Conservation (phyloP, 768 basidiomycete genomes). For the Fomitopsis serialis region DNA sequence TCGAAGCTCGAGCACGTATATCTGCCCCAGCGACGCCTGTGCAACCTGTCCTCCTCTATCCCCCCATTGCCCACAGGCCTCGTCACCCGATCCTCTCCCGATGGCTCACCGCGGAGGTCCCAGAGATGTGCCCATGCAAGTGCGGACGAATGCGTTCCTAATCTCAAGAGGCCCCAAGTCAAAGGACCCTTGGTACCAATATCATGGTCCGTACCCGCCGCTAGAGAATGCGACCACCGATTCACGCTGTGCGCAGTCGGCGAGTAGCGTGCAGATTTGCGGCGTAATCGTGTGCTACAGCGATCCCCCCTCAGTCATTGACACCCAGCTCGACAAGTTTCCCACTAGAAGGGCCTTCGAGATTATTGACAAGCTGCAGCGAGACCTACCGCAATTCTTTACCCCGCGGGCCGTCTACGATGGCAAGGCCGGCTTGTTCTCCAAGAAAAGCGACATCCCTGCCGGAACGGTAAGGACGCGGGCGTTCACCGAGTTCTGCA, state of each 20-base stretch:
- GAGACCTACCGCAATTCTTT: slow-evolving; percentile 5
- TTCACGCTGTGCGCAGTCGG: background rate
- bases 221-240: background rate
- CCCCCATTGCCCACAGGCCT: too few relatives aligned
- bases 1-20: too few relatives aligned
- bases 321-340: background rate
- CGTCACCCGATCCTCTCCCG: too few relatives aligned
- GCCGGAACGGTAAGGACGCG: slow-evolving; percentile 4
- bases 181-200: background rate
- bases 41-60: too few relatives aligned
- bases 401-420: slow-evolving; percentile 12
- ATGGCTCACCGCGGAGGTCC: too few relatives aligned
- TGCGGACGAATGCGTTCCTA: background rate
- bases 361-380: slow-evolving; percentile 9
- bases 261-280: background rate
- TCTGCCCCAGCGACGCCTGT: too few relatives aligned
- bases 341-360: slow-evolving; percentile 1
- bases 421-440: slow-evolving; percentile 13
- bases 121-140: background rate
- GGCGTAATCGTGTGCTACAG: background rate
- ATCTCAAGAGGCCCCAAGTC: background rate
- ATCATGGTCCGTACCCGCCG: background rate
- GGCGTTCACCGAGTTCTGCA: background rate
- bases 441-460: background rate
- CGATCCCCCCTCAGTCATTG: background rate